Base-by-base conservation (phyloP, 495 filamentous ascomycete species). In the Mycothermus thermophilus region DNA sequence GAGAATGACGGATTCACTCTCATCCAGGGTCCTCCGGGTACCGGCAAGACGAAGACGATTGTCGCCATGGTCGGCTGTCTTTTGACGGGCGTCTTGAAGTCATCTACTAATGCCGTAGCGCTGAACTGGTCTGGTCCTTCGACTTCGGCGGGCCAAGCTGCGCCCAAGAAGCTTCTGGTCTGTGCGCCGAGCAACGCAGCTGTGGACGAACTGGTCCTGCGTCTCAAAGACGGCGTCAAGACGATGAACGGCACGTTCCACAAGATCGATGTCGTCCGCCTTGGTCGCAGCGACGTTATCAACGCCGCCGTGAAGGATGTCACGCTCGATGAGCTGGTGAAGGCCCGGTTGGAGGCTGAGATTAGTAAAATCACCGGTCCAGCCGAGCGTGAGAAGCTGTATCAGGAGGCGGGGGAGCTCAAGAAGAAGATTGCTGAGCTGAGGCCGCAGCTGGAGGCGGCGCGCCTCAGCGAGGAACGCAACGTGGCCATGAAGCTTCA, bases 11-110 rank as follows among this genome's bases (percentile, higher is more conserved):
- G 80, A 0, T 97, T 97, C 52, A 94, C 87, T 6, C 66, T 97
- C 32, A 82, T 97, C 37, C 90, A 97, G 58, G 90, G 90, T 26
- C 92, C 90, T 32, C 90, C 90, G 1, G 90, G 90, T 49, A 90
- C 88, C 3, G 90, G 90, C 48, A 97, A 97, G 59, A 97, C 90
- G 0, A 97, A 96, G 54, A 97, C 90, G 0, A 96, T 97, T 35
- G 74, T 93, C 39, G 90, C 88, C 30, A 93, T 96, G 62, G 84
- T 94, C 10, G 90, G 90, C 27, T 82, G 84, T 40, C 64, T 96
- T 6, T 48, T 97, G 9, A 83, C 74, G 4, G 66, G 67, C 28
- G 60, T 46, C n/a, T 61, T 85, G 19, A 54, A 53, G 51, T 44
- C 40, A 47, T 67, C 54, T 35, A 62, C 37, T 22, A 41, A 30